A percentile compares a stretch with the other conserved stretches of the same genome.
These are phyloP conservation scores for Achlya hypogyna DNA, from an alignment of 352 stramenopile species.

Conservation along the genomic window DNA sequence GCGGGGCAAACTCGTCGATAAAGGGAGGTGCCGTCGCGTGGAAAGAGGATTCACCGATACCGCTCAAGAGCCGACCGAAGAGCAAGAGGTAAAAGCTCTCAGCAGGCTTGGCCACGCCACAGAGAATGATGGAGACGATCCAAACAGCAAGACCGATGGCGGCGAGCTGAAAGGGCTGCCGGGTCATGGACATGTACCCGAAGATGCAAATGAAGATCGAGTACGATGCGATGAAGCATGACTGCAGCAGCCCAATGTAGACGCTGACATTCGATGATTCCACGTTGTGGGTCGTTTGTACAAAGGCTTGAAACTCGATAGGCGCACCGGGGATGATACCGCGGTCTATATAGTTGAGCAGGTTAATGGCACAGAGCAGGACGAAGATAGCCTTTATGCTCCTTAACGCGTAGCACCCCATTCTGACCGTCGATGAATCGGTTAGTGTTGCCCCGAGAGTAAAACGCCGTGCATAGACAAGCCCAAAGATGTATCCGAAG, in stretches of 20 bases:
- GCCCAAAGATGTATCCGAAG: no score
- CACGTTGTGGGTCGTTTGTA: constrained; percentile 33
- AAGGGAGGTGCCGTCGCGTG: constrained; percentile 47
- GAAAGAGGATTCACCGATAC: constrained; percentile 52
- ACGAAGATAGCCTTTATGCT: constrained; percentile 23
- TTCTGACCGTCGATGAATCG: no score
- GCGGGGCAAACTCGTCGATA: constrained; percentile 45
- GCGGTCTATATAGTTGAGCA: constrained; percentile 60
- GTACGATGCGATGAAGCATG: constrained; percentile 5
- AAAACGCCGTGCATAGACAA: no score
- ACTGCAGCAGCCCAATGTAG: constrained; percentile 77
- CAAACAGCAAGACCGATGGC: constrained; percentile 40
- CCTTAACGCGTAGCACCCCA: not conserved
- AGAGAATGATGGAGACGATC: constrained; percentile 37
- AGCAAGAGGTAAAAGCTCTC: constrained; percentile 41
- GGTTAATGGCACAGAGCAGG: constrained; percentile 28
- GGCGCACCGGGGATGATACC: constrained; percentile 59
- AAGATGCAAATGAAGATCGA: constrained; percentile 28
- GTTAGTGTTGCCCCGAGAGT: no score
- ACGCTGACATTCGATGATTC: constrained; percentile 40
- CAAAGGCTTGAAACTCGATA: constrained; percentile 48
- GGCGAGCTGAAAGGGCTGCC: constrained; percentile 44
- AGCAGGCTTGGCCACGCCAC: constrained; percentile 28
- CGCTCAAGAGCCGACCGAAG: constrained; percentile 39
- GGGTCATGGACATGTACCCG: constrained; percentile 39